Evolutionary conservation across 371 early-diverging fungal species (phyloP).

Genomic region (Aphelidium insulamus): DNA sequence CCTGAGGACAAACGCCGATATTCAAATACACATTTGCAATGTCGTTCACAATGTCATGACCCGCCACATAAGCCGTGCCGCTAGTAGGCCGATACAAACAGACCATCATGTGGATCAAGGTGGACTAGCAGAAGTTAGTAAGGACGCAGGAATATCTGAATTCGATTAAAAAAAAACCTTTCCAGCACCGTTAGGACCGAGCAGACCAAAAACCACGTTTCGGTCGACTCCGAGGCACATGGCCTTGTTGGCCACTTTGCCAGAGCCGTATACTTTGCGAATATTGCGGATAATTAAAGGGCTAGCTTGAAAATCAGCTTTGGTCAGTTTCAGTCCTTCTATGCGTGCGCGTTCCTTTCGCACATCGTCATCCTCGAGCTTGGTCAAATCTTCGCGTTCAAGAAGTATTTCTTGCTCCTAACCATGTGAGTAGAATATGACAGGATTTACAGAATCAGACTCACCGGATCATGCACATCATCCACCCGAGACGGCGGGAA

Average conservation of each 20-base stretch:
- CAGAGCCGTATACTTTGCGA: conserved; percentile 29
- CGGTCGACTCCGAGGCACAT: conserved; percentile 36
- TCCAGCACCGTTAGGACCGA: conserved; percentile 32
- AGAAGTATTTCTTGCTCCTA: background rate
- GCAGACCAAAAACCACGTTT: conserved; percentile 30
- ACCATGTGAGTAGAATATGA: background rate
- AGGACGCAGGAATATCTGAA: background rate
- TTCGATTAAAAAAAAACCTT: conserved; percentile 6
- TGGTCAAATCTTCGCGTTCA: too few relatives aligned
- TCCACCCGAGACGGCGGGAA: too few relatives aligned
- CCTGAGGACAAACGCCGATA: conserved; percentile 47
- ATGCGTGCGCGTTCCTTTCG: conserved; percentile 24
- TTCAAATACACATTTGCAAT: conserved; percentile 28
- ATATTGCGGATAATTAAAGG: conserved; percentile 30
- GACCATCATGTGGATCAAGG: conserved; percentile 37
- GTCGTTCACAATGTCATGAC: conserved; percentile 26
- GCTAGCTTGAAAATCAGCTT: conserved; percentile 9
- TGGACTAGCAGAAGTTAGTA: conserved; percentile 26
- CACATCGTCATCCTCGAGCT: conserved; percentile 34
- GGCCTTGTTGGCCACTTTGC: conserved; percentile 38
- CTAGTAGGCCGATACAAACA: conserved; percentile 32
- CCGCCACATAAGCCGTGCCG: conserved; percentile 33
- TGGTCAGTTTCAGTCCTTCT: conserved; percentile 4
- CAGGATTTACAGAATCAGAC: background rate
- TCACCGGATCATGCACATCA: too few relatives aligned